A percentile compares a stretch with the other conserved stretches of the same genome.
These are phyloP conservation scores for Pneumocystis wakefieldiae DNA, from an alignment of 1,139 yeast species.

Conservation along the genomic window DNA sequence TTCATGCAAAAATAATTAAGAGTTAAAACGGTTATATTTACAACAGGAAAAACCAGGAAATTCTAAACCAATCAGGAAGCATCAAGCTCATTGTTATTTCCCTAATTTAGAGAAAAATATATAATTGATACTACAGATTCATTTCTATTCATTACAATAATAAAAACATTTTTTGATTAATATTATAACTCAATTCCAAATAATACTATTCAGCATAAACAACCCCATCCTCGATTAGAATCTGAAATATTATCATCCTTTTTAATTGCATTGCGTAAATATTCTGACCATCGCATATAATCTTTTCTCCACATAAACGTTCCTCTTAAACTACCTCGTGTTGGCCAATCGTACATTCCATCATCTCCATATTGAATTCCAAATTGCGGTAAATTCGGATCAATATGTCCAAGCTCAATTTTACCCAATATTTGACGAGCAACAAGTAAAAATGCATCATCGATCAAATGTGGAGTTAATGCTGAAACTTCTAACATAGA, in stretches of 20 bases:
- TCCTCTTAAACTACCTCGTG: background rate
- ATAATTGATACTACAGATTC: too few species aligned
- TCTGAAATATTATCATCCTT: background rate
- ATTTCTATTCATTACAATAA: too few species aligned
- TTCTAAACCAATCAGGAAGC: too few species aligned
- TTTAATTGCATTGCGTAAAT: background rate
- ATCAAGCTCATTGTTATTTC: too few species aligned
- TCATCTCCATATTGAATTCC: constrained; percentile 36
- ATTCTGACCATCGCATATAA: background rate
- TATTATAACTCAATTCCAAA: too few species aligned
- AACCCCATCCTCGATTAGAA: background rate
- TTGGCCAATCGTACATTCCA: background rate
- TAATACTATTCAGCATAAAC: background rate
- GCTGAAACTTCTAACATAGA: constrained; percentile 34
- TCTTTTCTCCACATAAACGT: background rate
- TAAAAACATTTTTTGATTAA: too few species aligned
- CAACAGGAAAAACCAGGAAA: too few species aligned
- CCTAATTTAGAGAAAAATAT: too few species aligned
- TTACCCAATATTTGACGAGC: constrained; percentile 30
- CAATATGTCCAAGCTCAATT: constrained; percentile 31
- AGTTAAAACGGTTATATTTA: too few species aligned
- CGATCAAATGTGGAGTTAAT: constrained; percentile 44
- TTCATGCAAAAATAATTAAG: too few species aligned
- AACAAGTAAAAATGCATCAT: constrained; percentile 39
- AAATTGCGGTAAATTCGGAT: constrained; percentile 30